Evolutionary conservation across 2,329 filamentous ascomycete species (phyloP).

Genomic region (Claviceps sp.): DNA sequence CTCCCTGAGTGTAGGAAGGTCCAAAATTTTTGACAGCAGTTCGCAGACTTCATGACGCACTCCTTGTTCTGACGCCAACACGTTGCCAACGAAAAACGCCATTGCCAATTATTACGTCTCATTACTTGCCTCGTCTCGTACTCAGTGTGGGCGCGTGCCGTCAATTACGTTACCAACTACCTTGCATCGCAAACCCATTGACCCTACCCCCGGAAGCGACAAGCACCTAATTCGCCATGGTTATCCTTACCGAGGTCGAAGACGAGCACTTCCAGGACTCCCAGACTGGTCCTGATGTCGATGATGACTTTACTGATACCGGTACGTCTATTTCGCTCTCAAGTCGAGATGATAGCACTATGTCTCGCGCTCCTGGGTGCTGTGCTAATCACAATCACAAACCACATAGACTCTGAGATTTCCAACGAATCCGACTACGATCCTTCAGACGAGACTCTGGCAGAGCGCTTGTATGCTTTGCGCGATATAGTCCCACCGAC

Average conservation of each 20-base stretch:
- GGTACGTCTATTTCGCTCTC: conserved; percentile 40
- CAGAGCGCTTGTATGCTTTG: conserved; percentile 58
- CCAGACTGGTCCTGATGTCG: conserved; percentile 59
- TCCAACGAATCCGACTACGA: conserved; percentile 67
- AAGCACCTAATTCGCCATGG: conserved; percentile 47
- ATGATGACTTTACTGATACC: conserved; percentile 87
- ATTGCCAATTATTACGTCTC: too few species aligned
- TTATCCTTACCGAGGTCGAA: conserved; percentile 91
- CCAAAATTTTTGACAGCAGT: conserved; percentile 3
- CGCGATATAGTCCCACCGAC: conserved; percentile 65
- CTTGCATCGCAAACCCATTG: background rate
- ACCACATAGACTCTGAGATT: conserved; percentile 58
- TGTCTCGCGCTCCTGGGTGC: too few species aligned
- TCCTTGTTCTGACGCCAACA: background rate
- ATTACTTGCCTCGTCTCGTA: background rate
- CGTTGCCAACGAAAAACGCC: background rate
- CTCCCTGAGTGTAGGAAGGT: background rate
- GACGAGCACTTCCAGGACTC: conserved; percentile 82
- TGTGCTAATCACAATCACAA: conserved; percentile 1
- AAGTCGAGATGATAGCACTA: background rate
- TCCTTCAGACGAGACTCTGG: conserved; percentile 41
- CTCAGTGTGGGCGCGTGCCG: background rate
- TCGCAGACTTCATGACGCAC: conserved; percentile 1
- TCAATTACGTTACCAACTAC: background rate
- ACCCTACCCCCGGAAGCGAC: background rate